Evolutionary conservation across 768 basidiomycete genomes (phyloP).

Genomic region (Auricularia cornea): DNA sequence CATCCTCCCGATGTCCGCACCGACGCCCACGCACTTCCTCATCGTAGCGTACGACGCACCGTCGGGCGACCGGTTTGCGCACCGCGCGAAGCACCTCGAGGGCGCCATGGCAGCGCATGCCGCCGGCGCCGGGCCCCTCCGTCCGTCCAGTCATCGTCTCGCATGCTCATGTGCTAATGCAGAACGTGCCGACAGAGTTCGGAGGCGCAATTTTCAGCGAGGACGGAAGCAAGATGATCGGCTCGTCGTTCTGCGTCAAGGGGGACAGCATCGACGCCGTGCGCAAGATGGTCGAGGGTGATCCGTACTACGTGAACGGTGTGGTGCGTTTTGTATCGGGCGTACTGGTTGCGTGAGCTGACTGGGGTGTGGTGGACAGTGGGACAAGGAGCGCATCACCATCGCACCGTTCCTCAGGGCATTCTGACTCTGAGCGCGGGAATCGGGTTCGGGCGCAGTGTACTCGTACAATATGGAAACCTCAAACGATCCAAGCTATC

Average conservation of each 20-base stretch:
- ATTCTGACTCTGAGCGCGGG: too few species aligned
- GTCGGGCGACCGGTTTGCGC: background rate
- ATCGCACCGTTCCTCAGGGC: background rate
- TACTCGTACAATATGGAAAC: too few species aligned
- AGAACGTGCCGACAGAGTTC: background rate
- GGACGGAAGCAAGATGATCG: slow-evolving; percentile 1
- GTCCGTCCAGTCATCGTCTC: background rate
- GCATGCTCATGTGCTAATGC: background rate
- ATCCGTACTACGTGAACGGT: slow-evolving; percentile 1
- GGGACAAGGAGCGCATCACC: background rate
- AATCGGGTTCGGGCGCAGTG: too few species aligned
- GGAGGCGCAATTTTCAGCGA: slow-evolving; percentile 2
- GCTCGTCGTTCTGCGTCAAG: slow-evolving; percentile 1
- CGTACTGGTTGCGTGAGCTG: background rate
- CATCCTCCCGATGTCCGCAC: background rate
- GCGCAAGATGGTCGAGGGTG: background rate
- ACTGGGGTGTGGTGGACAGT: too few species aligned
- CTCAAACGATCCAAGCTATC: too few species aligned
- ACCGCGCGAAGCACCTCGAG: background rate
- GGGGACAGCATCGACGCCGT: slow-evolving; percentile 1
- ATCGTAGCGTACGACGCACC: background rate
- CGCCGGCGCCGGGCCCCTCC: background rate
- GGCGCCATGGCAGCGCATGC: background rate
- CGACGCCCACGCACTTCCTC: background rate
- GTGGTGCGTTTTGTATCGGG: slow-evolving; percentile 1